Conservation (phyloP, 176 grass and related monocot species). For the Hordeum marinum region DNA sequence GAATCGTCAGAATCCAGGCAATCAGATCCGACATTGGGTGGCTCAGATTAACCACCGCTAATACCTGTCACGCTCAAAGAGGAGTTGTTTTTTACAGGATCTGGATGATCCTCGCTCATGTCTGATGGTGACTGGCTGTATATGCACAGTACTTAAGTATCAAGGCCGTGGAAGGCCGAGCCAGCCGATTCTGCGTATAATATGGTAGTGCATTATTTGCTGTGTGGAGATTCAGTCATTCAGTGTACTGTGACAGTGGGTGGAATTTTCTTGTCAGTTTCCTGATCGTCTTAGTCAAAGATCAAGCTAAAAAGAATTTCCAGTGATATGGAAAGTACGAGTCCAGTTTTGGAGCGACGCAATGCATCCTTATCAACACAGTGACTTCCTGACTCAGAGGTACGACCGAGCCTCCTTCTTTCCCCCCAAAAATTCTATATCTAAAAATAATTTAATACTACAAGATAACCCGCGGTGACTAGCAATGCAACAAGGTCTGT, state of each 20-base stretch:
- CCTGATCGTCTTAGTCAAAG: no score
- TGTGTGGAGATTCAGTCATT: no score
- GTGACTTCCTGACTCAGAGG: background rate
- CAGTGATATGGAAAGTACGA: background rate
- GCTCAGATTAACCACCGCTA: background rate
- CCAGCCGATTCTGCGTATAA: background rate
- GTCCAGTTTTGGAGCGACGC: background rate
- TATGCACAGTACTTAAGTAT: background rate
- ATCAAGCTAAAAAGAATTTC: background rate
- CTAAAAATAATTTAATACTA: no score
- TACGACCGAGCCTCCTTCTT: background rate
- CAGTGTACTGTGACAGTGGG: no score
- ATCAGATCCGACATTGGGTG: background rate
- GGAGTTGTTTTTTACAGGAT: background rate
- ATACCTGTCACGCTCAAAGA: background rate
- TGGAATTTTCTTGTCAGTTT: no score
- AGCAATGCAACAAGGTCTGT: background rate
- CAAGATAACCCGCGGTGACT: background rate
- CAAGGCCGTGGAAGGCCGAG: background rate
- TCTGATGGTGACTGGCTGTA: background rate
- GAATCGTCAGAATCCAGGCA: background rate
- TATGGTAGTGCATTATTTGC: no score
- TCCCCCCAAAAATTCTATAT: background rate
- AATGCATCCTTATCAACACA: background rate
- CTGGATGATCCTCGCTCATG: background rate